A percentile compares a stretch with the other conserved stretches of the same genome.
These are phyloP conservation scores for Cutaneotrichosporon curvatum DNA, from an alignment of 1,284 basidiomycete genomes.

Conservation along the genomic window DNA sequence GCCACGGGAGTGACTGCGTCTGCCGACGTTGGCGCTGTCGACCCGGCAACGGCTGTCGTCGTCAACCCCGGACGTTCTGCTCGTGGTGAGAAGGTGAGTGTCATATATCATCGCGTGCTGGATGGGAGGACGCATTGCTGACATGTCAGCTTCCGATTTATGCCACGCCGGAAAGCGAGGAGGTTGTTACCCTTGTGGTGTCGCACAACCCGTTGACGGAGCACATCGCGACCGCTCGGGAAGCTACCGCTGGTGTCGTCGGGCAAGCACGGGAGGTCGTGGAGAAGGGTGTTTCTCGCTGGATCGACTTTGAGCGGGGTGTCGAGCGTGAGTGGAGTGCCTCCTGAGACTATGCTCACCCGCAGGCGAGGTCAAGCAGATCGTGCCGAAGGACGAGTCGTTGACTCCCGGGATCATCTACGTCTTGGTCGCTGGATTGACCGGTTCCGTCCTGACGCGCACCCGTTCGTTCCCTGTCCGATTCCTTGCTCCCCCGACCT, in stretches of 20 bases:
- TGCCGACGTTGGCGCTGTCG: constrained; percentile 15
- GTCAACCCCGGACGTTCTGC: constrained; percentile 26
- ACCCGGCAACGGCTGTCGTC: background rate
- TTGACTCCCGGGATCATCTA: constrained; percentile 80
- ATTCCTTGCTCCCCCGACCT: constrained; percentile 60
- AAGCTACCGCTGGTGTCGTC: constrained; percentile 54
- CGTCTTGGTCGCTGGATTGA: constrained; percentile 77
- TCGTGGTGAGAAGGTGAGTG: constrained; percentile 34
- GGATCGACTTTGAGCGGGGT: constrained; percentile 72
- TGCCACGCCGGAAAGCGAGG: constrained; percentile 49
- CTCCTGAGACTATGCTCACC: background rate
- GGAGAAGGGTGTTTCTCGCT: constrained; percentile 62
- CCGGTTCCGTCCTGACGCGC: constrained; percentile 75
- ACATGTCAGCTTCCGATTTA: constrained; percentile 69
- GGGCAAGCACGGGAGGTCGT: constrained; percentile 57
- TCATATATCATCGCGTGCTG: background rate
- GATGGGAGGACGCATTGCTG: background rate
- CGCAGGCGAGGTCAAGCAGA: constrained; percentile 68
- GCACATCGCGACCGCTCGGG: constrained; percentile 61
- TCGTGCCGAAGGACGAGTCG: constrained; percentile 68
- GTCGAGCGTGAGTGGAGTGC: constrained; percentile 63
- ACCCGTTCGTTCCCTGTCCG: constrained; percentile 63
- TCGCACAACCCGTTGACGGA: constrained; percentile 63
- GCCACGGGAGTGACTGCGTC: constrained; percentile 8
- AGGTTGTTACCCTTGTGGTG: constrained; percentile 60